Percentiles rank a stretch among this genome's conserved stretches.
Conservation (phyloP, 345 rosid species). For the Citrus hindsii region DNA sequence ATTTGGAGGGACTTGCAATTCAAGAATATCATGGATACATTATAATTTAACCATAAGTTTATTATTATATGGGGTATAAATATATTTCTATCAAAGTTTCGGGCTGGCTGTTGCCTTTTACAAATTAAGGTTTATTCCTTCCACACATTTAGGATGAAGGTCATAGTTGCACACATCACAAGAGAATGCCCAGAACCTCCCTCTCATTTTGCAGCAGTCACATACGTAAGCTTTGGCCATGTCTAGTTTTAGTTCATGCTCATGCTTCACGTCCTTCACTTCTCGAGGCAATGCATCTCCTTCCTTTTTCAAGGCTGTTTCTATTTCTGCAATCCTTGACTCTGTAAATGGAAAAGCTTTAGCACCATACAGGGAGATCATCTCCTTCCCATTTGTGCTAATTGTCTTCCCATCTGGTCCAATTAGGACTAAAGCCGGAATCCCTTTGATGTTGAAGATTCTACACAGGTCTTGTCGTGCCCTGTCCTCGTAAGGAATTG, state of each 20-base stretch:
- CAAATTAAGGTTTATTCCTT: conserved; percentile 17
- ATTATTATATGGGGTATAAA: neutral
- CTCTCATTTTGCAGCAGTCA: conserved; percentile 54
- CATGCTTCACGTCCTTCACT: conserved; percentile 58
- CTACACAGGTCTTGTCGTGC: conserved; percentile 63
- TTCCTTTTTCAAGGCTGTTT: conserved; percentile 51
- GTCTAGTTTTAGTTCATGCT: conserved; percentile 61
- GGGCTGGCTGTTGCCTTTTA: neutral
- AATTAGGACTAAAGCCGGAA: conserved; percentile 60
- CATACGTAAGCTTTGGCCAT: conserved; percentile 78
- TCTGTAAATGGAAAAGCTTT: conserved; percentile 67
- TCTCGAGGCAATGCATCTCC: conserved; percentile 58
- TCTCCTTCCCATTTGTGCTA: conserved; percentile 49
- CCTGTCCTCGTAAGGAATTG: conserved; percentile 67
- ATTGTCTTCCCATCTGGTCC: conserved; percentile 67
- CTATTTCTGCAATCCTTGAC: conserved; percentile 47
- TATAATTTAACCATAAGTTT: no score
- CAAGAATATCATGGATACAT: neutral
- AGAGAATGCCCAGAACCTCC: conserved; percentile 80
- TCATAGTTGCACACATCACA: conserved; percentile 71
- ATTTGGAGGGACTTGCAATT: neutral
- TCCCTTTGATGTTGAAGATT: conserved; percentile 61
- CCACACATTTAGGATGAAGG: conserved; percentile 71
- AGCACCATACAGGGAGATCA: conserved; percentile 59
- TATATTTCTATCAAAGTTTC: neutral